A percentile compares a stretch with the other conserved stretches of the same genome.
Conservation (phyloP, 1,284 basidiomycete genomes). For the Rhodotorula sp. region DNA sequence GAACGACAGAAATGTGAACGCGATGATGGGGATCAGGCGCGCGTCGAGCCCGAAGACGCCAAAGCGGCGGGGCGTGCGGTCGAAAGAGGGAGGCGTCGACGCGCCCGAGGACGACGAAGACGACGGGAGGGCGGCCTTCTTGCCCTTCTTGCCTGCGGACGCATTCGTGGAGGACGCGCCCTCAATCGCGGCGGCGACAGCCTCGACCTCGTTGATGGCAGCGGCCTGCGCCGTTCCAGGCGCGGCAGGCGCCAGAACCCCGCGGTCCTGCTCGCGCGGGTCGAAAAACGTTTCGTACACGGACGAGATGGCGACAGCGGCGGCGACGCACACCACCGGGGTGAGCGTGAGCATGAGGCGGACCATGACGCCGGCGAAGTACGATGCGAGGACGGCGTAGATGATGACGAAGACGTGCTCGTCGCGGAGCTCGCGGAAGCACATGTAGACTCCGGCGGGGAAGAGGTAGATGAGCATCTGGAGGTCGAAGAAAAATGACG, state of each 20-base stretch:
- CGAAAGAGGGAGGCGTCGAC: conserved; percentile 45
- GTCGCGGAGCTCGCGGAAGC: conserved; percentile 91
- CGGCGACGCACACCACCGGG: conserved; percentile 85
- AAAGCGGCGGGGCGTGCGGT: conserved; percentile 46
- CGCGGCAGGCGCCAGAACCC: conserved; percentile 48
- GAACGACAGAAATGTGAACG: conserved; percentile 75
- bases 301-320: conserved; percentile 86
- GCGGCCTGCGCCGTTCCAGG: conserved; percentile 48
- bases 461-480: conserved; percentile 97
- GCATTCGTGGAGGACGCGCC: conserved; percentile 40
- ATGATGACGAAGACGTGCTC: conserved; percentile 99
- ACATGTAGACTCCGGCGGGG: conserved; percentile 91
- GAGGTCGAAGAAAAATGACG: conserved; percentile 98
- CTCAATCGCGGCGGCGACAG: conserved; percentile 51
- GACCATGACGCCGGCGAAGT: conserved; percentile 99
- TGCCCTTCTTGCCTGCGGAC: conserved; percentile 61
- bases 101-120: neutral
- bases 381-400: conserved; percentile 92
- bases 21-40: conserved; percentile 72
- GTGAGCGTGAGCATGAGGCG: conserved; percentile 91
- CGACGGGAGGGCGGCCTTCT: conserved; percentile 59
- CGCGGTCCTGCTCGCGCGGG: conserved; percentile 53
- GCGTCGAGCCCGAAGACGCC: conserved; percentile 86
- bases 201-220: conserved; percentile 47
- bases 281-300: conserved; percentile 88